Conservation (phyloP, 1,284 basidiomycete species). For the Microbotryum intermedium region DNA sequence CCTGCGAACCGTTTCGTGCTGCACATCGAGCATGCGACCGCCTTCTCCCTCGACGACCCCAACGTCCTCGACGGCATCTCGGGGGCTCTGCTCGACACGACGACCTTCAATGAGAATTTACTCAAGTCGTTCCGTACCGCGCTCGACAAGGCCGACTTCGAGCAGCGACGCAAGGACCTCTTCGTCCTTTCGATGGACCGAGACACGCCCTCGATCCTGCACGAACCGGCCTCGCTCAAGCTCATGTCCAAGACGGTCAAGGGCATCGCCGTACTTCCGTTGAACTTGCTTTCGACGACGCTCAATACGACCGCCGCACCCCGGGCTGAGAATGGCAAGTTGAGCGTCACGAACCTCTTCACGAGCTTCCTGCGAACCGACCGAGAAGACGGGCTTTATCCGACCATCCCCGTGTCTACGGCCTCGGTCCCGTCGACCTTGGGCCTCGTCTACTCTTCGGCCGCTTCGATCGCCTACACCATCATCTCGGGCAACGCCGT, state of each 20-base stretch:
- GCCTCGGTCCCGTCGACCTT: constrained; percentile 66
- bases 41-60: constrained; percentile 54
- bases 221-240: constrained; percentile 44
- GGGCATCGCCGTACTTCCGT: constrained; percentile 46
- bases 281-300: constrained; percentile 42
- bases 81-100: constrained; percentile 65
- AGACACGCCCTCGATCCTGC: constrained; percentile 14
- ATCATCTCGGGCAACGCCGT: constrained; percentile 84
- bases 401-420: constrained; percentile 72
- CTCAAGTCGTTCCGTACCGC: constrained; percentile 19
- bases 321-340: constrained; percentile 38
- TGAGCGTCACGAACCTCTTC: constrained; percentile 78
- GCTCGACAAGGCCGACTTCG: constrained; percentile 15
- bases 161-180: constrained; percentile 45
- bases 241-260: constrained; percentile 20
- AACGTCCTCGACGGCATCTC: constrained; percentile 52
- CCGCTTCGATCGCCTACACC: constrained; percentile 73
- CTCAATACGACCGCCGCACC: constrained; percentile 34
- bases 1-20: constrained; percentile 64
- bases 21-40: constrained; percentile 60
- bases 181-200: constrained; percentile 44
- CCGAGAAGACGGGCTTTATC: constrained; percentile 82
- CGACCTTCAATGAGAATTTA: constrained; percentile 41
- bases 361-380: constrained; percentile 74
- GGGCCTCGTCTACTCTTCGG: constrained; percentile 95